Conservation (phyloP, 2,329 filamentous ascomycete species). For the Amauroascus verrucosus region DNA sequence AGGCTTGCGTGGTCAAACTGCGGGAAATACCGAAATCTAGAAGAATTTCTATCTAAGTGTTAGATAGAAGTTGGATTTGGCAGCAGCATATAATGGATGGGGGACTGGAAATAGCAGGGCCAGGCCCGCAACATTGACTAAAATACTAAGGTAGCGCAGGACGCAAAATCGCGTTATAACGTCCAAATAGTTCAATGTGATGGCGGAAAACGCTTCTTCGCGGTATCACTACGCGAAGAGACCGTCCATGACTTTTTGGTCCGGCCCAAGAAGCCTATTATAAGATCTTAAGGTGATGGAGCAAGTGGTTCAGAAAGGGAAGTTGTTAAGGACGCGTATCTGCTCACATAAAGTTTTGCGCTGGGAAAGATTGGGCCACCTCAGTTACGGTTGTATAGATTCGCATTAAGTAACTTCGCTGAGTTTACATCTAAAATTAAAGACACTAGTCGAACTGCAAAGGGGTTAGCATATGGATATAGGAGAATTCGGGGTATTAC, state of each 20-base stretch:
- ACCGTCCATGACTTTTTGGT: neutral
- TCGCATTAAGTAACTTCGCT: neutral
- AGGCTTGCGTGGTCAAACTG: neutral
- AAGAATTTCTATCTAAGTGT: neutral
- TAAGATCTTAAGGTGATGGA: neutral
- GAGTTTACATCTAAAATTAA: neutral
- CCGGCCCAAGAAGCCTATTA: neutral
- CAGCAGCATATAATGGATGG: no score
- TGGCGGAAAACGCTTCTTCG: neutral
- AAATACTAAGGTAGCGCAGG: neutral
- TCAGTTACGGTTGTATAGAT: neutral
- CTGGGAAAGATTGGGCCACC: neutral
- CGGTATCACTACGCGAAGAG: neutral
- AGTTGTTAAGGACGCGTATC: neutral
- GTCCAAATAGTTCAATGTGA: no score
- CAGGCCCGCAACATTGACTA: neutral
- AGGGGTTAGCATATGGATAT: conserved; percentile 10
- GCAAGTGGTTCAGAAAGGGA: neutral
- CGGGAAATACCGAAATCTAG: neutral
- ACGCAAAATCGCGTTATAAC: neutral
- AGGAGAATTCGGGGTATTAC: conserved; percentile 21
- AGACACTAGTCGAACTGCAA: conserved; percentile 25
- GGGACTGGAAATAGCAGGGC: no score
- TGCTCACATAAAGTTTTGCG: neutral
- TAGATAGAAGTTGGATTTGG: conserved; percentile 1